phyloP scores from a whole-genome alignment of 2,329 filamentous ascomycete genomes.

The Diaporthe vexans region DNA sequence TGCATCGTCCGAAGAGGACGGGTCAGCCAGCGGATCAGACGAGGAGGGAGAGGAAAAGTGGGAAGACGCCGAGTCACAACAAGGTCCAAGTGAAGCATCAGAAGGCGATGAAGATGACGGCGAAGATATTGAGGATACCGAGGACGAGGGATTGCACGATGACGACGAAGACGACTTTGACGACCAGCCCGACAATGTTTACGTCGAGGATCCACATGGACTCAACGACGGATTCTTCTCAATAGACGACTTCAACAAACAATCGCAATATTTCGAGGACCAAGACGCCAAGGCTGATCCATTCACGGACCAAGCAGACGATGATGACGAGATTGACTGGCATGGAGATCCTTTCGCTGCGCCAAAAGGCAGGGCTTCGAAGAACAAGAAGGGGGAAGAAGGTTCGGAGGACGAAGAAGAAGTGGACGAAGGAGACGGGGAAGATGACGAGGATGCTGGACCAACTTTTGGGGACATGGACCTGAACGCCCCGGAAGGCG shows the following conservation, averaged over 20 bases:
- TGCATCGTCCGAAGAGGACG: constrained; percentile 42
- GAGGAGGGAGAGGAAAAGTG: constrained; percentile 55
- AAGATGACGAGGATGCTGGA: constrained; percentile 80
- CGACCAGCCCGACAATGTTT: constrained; percentile 66
- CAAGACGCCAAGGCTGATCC: constrained; percentile 84
- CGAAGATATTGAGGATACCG: constrained; percentile 50
- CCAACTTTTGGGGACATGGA: constrained; percentile 88
- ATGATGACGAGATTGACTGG: constrained; percentile 93
- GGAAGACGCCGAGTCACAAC: constrained; percentile 49
- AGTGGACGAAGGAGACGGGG: constrained; percentile 64
- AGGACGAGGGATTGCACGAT: constrained; percentile 46
- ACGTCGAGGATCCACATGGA: constrained; percentile 81
- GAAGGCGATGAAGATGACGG: constrained; percentile 50
- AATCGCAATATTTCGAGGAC: constrained; percentile 89
- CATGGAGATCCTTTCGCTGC: constrained; percentile 77
- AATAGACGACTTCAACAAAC: constrained; percentile 96
- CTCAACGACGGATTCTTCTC: constrained; percentile 99
- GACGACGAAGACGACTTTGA: constrained; percentile 59
- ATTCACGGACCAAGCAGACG: constrained; percentile 80
- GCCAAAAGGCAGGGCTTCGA: constrained; percentile 45
- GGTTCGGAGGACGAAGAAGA: constrained; percentile 49
- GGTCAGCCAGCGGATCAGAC: constrained; percentile 47
- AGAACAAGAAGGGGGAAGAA: constrained; percentile 45
- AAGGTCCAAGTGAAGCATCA: constrained; percentile 47
- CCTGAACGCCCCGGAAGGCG: constrained; percentile 80